Conservation (phyloP, 2,329 filamentous ascomycete species). For the Keithomyces neogunnii region DNA sequence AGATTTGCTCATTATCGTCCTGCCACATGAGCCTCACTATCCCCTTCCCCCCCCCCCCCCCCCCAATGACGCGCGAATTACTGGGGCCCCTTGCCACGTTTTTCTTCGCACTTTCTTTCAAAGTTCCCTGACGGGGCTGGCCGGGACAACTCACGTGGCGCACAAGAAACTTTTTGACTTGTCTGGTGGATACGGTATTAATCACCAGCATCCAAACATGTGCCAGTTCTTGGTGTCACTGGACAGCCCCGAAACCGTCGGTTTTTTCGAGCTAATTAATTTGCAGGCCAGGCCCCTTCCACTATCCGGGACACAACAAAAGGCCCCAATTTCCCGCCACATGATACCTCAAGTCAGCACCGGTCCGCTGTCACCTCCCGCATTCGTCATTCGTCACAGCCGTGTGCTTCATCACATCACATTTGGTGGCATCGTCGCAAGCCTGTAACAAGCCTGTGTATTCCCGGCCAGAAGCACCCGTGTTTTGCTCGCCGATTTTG, state of each 20-base stretch:
- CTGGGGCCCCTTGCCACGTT: background rate
- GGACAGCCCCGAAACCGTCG: background rate
- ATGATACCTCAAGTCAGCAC: no score
- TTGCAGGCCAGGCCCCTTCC: no score
- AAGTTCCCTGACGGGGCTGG: background rate
- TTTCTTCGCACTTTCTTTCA: background rate
- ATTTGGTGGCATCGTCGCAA: no score
- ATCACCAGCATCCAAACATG: no score
- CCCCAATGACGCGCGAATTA: background rate
- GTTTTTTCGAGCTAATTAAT: background rate
- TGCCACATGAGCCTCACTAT: background rate
- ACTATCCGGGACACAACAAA: no score
- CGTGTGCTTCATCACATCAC: background rate
- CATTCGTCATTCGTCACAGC: background rate
- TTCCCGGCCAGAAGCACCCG: no score
- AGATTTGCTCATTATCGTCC: no score
- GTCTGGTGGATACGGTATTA: no score
- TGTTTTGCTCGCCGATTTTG: no score
- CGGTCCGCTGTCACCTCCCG: background rate
- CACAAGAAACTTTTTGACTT: background rate
- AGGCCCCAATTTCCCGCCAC: background rate
- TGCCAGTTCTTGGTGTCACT: background rate
- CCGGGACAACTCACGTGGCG: background rate
- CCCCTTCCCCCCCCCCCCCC: no score
- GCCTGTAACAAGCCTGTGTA: no score